Percentiles rank a stretch among this genome's conserved stretches.
Evolutionary conservation across 75 land plant genomes (phyloP).

Genomic region (Pinus albicaulis): DNA sequence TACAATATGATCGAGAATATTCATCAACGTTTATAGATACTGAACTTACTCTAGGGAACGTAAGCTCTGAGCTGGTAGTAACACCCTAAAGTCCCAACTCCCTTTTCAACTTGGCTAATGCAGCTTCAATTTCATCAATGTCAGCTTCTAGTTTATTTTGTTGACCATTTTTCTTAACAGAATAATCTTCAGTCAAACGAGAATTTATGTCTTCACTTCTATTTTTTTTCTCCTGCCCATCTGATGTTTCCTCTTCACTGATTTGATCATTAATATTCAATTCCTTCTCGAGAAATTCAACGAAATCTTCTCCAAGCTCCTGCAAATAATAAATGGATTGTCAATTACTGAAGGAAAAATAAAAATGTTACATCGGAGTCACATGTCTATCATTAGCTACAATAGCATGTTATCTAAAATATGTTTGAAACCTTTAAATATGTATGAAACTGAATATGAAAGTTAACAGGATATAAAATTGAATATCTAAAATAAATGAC

Average conservation of each 20-base stretch:
- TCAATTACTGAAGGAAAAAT: no score
- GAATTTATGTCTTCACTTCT: constrained; percentile 1
- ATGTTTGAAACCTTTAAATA: no score
- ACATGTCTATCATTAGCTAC: no score
- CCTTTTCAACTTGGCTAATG: constrained; percentile 74
- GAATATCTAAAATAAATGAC: no score
- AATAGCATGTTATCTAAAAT: no score
- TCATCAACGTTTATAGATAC: no score
- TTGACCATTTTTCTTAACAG: constrained; percentile 17
- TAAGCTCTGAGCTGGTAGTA: no score
- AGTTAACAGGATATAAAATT: no score
- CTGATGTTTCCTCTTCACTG: constrained; percentile 13
- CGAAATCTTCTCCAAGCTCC: constrained; percentile 99
- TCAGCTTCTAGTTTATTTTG: constrained; percentile 34
- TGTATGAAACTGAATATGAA: no score
- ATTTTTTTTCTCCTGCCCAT: background rate
- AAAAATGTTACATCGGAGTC: no score
- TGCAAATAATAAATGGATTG: constrained; percentile 16
- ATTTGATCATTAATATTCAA: constrained; percentile 63
- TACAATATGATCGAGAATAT: no score
- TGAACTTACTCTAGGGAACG: no score
- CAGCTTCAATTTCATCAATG: constrained; percentile 87
- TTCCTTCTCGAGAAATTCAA: constrained; percentile 95
- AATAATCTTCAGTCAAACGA: constrained; percentile 8
- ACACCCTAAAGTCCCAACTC: constrained; percentile 70